phyloP scores from a whole-genome alignment of 257 asterid species.

The Cordia subcordata region DNA sequence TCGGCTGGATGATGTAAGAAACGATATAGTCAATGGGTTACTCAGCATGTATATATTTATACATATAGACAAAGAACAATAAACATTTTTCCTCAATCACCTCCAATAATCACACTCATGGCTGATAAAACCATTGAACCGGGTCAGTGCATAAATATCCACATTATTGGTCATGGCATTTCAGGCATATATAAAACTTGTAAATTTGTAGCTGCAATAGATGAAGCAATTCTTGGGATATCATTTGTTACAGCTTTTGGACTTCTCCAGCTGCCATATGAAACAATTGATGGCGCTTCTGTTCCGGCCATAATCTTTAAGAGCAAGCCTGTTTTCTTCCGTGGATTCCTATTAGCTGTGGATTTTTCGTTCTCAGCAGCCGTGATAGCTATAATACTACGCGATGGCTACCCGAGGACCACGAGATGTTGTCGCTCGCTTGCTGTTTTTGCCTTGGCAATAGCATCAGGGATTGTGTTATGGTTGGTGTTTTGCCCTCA shows the following conservation, averaged over 20 bases:
- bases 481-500: too few species aligned
- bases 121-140: too few species aligned
- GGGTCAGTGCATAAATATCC: too few species aligned
- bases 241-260: background rate
- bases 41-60: too few species aligned
- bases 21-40: too few species aligned
- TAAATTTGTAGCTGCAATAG: too few species aligned
- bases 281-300: background rate
- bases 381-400: background rate
- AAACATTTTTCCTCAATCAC: too few species aligned
- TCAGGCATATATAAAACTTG: too few species aligned
- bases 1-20: too few species aligned
- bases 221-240: background rate
- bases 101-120: too few species aligned
- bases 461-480: constrained; percentile 1
- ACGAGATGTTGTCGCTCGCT: background rate
- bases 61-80: too few species aligned
- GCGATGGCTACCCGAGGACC: background rate
- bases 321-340: constrained; percentile 3
- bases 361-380: constrained; percentile 5
- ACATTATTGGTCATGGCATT: too few species aligned
- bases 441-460: background rate
- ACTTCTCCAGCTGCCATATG: constrained; percentile 5
- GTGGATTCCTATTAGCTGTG: constrained; percentile 1
- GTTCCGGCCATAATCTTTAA: constrained; percentile 10